A percentile compares a stretch with the other conserved stretches of the same genome.
Conservation (phyloP, 2,329 filamentous ascomycete species). For the Xylariaceae sp. region DNA sequence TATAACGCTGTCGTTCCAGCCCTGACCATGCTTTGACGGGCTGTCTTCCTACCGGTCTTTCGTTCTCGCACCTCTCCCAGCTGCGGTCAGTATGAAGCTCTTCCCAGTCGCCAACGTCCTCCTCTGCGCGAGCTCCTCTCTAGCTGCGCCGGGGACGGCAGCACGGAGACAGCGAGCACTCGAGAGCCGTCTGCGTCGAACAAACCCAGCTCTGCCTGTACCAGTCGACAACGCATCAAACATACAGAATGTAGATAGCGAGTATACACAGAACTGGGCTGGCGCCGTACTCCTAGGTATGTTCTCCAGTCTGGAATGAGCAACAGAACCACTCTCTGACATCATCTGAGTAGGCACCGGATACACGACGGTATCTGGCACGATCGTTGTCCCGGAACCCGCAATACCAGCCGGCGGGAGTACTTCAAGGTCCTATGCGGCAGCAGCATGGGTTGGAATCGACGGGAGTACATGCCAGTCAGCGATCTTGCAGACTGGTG, state of each 20-base stretch:
- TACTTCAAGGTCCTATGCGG: conserved; percentile 12
- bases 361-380: conserved; percentile 49
- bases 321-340: background rate
- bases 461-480: conserved; percentile 54
- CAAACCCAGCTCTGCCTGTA: conserved; percentile 27
- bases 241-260: conserved; percentile 29
- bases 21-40: too few relatives aligned
- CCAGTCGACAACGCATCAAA: conserved; percentile 30
- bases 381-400: conserved; percentile 50
- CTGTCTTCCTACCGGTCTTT: background rate
- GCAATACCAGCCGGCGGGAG: conserved; percentile 22
- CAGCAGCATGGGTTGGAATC: conserved; percentile 52
- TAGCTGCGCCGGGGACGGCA: conserved; percentile 42
- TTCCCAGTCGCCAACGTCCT: conserved; percentile 32
- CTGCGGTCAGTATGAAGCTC: conserved; percentile 42
- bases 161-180: conserved; percentile 33
- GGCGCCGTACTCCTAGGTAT: conserved; percentile 50
- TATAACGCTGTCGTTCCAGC: too few relatives aligned
- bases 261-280: conserved; percentile 56
- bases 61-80: background rate
- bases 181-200: conserved; percentile 19
- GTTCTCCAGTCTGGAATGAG: background rate
- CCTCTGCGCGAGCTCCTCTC: conserved; percentile 36
- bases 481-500: conserved; percentile 54
- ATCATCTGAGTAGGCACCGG: conserved; percentile 25